These are phyloP conservation scores for Phytophthora litchii DNA, from an alignment of 352 stramenopile genomes.

Conservation along the genomic window DNA sequence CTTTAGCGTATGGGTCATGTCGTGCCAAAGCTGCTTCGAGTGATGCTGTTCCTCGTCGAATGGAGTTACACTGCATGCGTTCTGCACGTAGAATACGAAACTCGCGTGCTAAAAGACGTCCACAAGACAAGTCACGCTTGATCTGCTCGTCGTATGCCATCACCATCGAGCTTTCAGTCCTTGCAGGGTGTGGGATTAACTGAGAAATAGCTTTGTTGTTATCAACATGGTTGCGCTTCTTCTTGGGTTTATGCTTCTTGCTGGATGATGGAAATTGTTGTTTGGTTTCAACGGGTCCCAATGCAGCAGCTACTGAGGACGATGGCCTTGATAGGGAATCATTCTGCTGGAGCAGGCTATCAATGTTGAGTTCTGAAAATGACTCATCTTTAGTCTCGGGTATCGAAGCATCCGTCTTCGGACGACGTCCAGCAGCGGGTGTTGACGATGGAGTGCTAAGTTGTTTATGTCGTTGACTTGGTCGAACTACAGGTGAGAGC, in stretches of 20 bases:
- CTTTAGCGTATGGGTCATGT: constrained; percentile 53
- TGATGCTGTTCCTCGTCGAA: constrained; percentile 23
- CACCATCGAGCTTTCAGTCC: constrained; percentile 47
- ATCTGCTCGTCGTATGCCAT: constrained; percentile 48
- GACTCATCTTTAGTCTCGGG: constrained; percentile 7
- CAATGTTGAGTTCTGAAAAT: constrained; percentile 4
- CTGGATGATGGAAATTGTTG: constrained; percentile 3
- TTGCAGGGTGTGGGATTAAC: constrained; percentile 5
- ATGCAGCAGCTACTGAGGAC: constrained; percentile 7
- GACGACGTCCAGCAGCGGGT: constrained; percentile 6
- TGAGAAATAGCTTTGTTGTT: constrained; percentile 19
- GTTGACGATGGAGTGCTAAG: constrained; percentile 9
- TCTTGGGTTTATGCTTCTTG: constrained; percentile 35
- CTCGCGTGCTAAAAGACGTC: constrained; percentile 55
- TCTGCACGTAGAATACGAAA: constrained; percentile 57
- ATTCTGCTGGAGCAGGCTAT: not conserved
- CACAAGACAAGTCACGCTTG: constrained; percentile 49
- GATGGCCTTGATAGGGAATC: constrained; percentile 14
- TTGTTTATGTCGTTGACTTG: constrained; percentile 43
- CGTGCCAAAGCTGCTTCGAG: constrained; percentile 32
- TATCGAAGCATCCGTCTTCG: constrained; percentile 1
- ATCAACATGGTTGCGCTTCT: constrained; percentile 20
- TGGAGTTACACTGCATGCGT: constrained; percentile 31
- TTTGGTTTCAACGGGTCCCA: constrained; percentile 21
- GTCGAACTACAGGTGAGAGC: constrained; percentile 58